Base-by-base conservation (phyloP, 768 basidiomycete species). In the Krasilnikovozyma curviuscula region DNA sequence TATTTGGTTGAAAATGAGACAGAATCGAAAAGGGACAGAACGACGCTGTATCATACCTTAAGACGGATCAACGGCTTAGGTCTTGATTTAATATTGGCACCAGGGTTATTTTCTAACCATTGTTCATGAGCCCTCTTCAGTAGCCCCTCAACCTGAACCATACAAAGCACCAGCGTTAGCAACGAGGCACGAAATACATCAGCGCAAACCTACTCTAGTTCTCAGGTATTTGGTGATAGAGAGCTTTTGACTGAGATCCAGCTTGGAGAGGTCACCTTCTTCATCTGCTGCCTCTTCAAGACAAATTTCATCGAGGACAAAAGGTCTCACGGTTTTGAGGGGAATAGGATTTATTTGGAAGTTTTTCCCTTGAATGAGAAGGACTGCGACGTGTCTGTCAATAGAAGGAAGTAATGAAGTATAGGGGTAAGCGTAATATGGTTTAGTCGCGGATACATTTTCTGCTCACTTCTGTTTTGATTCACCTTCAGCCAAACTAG, bases 401-500 rank as follows among this genome's bases (percentile, higher is more conserved):
- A 27, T 40, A 37, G n/a, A 14, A 38, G 23, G 8, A 38, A 41
- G 27, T 43, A 29, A 3, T 1, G 5, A 38, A 32, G 38, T 4
- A 19, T 12, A 2, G 18, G 30, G 40, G 5, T 3, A 38, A 21
- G 28, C 7, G 19, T 21, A 16, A 28, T 12, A 29, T 19, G 38
- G 21, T 37, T n/a, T n/a, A 23, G 29, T 21, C 23, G 5, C 10
- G 8, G 10, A 19, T 7, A 18, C n/a, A 7, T 39, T 23, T n/a
- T 2, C 1, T 28, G 55, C 72, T 39, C 49, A 93, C 88, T 98
- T 98, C 61, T 83, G 78, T 13, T 85, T 67, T 0, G 89, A 70
- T 64, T 98, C 93, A 2, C 93, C 93, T 45, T 89, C 83, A 1
- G 88, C 82, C 19, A 98, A 69, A 28, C 83, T 85, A 1, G 93